These are phyloP conservation scores for Roridomyces roridus DNA, from an alignment of 768 basidiomycete species.

Conservation along the genomic window DNA sequence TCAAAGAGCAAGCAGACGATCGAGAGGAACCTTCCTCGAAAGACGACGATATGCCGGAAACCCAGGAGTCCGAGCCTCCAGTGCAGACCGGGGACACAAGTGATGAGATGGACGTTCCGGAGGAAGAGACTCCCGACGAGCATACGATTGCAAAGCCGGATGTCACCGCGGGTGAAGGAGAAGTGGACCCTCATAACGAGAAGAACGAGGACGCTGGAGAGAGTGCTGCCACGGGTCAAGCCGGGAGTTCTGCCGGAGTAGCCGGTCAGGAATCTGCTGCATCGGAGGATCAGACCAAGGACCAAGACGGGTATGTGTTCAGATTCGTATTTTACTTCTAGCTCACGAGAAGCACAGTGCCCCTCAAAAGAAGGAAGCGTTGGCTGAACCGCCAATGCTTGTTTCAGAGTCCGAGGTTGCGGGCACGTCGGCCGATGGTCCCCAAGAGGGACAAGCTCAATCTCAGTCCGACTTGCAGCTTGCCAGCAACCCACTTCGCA, in stretches of 20 bases:
- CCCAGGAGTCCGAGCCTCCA: constrained; percentile 36
- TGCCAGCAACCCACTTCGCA: constrained; percentile 67
- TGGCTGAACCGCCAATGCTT: constrained; percentile 18
- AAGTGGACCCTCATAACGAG: constrained; percentile 37
- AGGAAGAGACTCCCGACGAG: constrained; percentile 36
- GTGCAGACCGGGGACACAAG: constrained; percentile 38
- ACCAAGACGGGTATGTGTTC: constrained; percentile 40
- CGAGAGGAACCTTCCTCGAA: constrained; percentile 30
- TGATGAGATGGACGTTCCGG: constrained; percentile 34
- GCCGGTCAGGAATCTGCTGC: constrained; percentile 33
- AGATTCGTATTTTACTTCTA: background rate
- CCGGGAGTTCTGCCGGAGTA: constrained; percentile 35
- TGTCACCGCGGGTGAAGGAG: constrained; percentile 48
- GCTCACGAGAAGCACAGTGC: constrained; percentile 13
- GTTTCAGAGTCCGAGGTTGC: constrained; percentile 30
- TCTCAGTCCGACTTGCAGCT: constrained; percentile 46
- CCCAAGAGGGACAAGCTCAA: constrained; percentile 50
- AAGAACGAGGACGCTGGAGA: constrained; percentile 36
- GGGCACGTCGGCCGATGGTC: constrained; percentile 46
- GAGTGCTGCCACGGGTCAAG: constrained; percentile 37
- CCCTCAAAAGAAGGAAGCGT: constrained; percentile 26
- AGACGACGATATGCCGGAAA: constrained; percentile 35
- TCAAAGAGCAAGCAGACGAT: constrained; percentile 24
- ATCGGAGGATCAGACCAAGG: constrained; percentile 33
- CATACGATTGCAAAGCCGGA: constrained; percentile 50